phyloP scores from a whole-genome alignment of 139 green algal species.

The Klebsormidium nitens region DNA sequence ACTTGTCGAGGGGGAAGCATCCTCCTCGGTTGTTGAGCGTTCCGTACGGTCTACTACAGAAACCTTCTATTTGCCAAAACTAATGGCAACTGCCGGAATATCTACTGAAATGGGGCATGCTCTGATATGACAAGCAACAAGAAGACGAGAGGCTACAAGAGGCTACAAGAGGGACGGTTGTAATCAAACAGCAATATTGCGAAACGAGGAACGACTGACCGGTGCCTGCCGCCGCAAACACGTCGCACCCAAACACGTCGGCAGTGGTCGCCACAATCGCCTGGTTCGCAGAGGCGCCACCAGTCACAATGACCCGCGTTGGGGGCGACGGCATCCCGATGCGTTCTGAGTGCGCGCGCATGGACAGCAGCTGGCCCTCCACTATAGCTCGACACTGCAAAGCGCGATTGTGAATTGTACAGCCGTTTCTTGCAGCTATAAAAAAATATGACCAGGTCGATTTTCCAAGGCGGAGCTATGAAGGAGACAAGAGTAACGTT shows the following conservation, averaged over 20 bases:
- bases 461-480: too few species aligned
- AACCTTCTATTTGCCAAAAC: not conserved
- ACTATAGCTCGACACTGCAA: too few species aligned
- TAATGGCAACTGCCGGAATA: not conserved
- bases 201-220: conserved; percentile 1
- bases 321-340: conserved; percentile 16
- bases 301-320: conserved; percentile 18
- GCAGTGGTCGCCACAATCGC: conserved; percentile 2
- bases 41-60: not conserved
- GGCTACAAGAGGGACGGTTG: too few species aligned
- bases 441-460: too few species aligned
- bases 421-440: too few species aligned
- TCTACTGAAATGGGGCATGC: not conserved
- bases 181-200: not conserved
- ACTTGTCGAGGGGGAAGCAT: too few species aligned
- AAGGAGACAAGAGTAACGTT: too few species aligned
- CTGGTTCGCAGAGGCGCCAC: conserved; percentile 19
- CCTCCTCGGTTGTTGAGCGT: too few species aligned
- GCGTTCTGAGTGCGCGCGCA: conserved; percentile 18
- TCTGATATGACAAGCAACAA: not conserved
- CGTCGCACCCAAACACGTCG: conserved; percentile 21
- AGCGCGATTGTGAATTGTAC: too few species aligned
- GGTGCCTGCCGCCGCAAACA: conserved; percentile 9
- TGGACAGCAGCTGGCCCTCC: conserved; percentile 19
- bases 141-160: not conserved